phyloP scores from a whole-genome alignment of 768 basidiomycete genomes.

The Lactarius hengduanensis region DNA sequence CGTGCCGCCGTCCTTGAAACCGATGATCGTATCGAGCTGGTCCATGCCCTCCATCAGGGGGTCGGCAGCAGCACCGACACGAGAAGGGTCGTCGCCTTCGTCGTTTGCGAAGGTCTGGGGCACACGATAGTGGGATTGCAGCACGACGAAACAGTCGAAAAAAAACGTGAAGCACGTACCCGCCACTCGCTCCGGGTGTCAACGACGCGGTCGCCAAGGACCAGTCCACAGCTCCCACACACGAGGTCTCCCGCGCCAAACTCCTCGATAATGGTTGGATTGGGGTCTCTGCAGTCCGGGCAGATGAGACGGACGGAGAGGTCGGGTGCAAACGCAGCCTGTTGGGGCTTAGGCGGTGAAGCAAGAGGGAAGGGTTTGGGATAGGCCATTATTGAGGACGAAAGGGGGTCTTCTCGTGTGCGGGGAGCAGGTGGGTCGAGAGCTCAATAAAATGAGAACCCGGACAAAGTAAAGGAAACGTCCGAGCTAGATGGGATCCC shows the following conservation, averaged over 20 bases:
- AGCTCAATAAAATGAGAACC: not conserved
- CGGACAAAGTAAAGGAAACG: not conserved
- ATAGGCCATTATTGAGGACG: slow-evolving; percentile 25
- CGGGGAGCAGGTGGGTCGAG: not conserved
- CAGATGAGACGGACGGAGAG: slow-evolving; percentile 88
- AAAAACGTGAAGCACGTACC: slow-evolving; percentile 49
- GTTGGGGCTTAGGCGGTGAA: slow-evolving; percentile 50
- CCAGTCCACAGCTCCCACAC: slow-evolving; percentile 89
- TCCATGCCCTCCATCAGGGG: too few relatives aligned
- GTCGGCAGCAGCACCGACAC: too few relatives aligned
- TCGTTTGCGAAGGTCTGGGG: too few relatives aligned
- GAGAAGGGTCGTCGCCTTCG: too few relatives aligned
- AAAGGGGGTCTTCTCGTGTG: slow-evolving; percentile 9
- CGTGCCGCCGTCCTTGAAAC: slow-evolving; percentile 84
- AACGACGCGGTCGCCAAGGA: slow-evolving; percentile 93
- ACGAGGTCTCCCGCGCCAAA: slow-evolving; percentile 98
- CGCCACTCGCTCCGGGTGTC: slow-evolving; percentile 99
- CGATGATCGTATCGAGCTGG: too few relatives aligned
- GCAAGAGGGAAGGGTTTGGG: slow-evolving; percentile 75
- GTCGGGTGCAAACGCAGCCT: slow-evolving; percentile 75
- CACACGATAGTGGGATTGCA: too few relatives aligned
- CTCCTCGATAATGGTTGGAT: slow-evolving; percentile 95
- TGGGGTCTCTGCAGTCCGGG: slow-evolving; percentile 92
- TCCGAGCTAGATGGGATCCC: slow-evolving; percentile 7
- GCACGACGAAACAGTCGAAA: not conserved